A percentile compares a stretch with the other conserved stretches of the same genome.
Evolutionary conservation across 257 asterid genomes (phyloP).

Genomic region (Solanum chiquidenum): DNA sequence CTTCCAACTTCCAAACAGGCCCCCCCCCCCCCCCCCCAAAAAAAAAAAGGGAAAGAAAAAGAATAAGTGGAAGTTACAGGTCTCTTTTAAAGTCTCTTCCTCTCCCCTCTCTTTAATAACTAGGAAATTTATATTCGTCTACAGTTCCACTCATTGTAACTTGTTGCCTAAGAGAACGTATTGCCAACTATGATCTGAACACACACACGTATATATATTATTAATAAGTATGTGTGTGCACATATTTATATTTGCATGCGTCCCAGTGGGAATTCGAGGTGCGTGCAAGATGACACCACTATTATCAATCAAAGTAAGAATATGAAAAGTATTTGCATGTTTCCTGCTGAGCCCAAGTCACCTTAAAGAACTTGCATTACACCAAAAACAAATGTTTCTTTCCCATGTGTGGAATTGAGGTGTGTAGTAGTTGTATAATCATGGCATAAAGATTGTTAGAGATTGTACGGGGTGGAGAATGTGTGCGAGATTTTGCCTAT

Average conservation of each 20-base stretch:
- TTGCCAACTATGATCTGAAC: not conserved
- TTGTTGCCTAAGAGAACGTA: not conserved
- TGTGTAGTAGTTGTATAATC: not conserved
- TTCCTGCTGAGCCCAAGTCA: not conserved
- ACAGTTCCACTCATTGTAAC: not conserved
- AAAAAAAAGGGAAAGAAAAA: not conserved
- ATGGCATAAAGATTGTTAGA: not conserved
- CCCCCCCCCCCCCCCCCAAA: accelerated
- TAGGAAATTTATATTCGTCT: not conserved
- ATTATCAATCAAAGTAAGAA: not conserved
- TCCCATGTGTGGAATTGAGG: not conserved
- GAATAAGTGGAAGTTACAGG: not conserved
- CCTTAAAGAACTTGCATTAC: not conserved
- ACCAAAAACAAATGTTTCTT: not conserved
- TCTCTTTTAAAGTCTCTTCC: not conserved
- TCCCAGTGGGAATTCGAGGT: not conserved
- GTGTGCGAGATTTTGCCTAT: not conserved
- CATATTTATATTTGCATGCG: not conserved
- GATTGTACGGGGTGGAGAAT: not conserved
- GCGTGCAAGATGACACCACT: not conserved
- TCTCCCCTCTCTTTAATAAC: not conserved
- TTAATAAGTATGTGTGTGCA: not conserved
- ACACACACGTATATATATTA: not conserved
- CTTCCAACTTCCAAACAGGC: not conserved
- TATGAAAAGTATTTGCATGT: not conserved